Base-by-base conservation (phyloP, 2,329 filamentous ascomycete species). In the Claviceps digitariae region DNA sequence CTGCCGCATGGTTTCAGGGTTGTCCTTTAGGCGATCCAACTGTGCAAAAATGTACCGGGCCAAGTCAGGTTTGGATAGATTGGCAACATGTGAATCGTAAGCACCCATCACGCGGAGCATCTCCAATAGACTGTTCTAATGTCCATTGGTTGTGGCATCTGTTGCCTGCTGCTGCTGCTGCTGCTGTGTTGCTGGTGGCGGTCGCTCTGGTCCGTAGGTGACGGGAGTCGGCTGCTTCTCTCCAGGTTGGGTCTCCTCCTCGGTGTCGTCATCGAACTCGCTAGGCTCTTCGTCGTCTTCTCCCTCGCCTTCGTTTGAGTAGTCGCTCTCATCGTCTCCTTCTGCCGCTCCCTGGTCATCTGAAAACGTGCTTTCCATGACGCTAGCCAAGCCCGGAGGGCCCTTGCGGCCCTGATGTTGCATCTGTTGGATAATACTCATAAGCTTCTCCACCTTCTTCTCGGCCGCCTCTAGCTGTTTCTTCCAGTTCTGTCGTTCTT, bases 371-470 rank as follows among this genome's bases (percentile, higher is more conserved):
- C 64, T 79, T 66, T 81, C 83, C 58, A 79, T 74, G 58, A 78
- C 79, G 58, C 73, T 77, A 53, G 73, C 78, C 71, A 80, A 74
- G 54, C 81, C 83, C 55, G 86, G 79, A 4, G 80, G 76, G 52
- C 83, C 79, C 53, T 89, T 89, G 56, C 91, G 83, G 17, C 91
- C 90, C 64, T 96, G 90, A 59, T 88, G 87, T 69, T 97, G 91
- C 89, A 97, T 95, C 62, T 90, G 88, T 57, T 93, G 87, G 70
- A 95, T 95, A 62, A 97, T 87, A 66, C 87, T 90, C 70, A 91
- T 91, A 54, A 98, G 81, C 69, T 95, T 94, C 57, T 89, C 85
- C 62, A 90, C 89, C 75, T 93, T 91, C 71, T 87, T 89, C 52
- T 72, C 68, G 5, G 67, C 64, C 0, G 59, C 58, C 50, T 68